phyloP scores from a whole-genome alignment of 2,329 filamentous ascomycete species.

The Cryphonectria nitschkei region DNA sequence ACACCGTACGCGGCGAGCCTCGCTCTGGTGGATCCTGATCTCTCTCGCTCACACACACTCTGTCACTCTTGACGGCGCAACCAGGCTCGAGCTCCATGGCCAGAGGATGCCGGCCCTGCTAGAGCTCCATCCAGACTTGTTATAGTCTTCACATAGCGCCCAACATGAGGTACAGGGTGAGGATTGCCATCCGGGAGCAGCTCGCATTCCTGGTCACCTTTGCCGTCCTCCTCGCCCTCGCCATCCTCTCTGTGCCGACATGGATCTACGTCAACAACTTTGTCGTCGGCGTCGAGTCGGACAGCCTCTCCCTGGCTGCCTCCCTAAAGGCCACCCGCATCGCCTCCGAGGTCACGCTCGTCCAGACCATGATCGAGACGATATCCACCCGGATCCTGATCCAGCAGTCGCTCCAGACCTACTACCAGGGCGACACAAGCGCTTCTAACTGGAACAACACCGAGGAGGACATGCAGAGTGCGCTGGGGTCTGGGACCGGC shows the following conservation, averaged over 20 bases:
- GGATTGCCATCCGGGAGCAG: conserved; percentile 87
- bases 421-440: conserved; percentile 60
- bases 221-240: conserved; percentile 73
- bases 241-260: conserved; percentile 79
- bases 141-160: conserved; percentile 34
- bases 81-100: conserved; percentile 4
- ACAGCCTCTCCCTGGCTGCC: conserved; percentile 75
- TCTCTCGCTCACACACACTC: neutral
- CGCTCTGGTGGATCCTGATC: no score
- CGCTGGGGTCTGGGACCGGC: conserved; percentile 63
- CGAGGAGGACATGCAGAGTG: conserved; percentile 68
- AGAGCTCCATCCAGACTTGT: conserved; percentile 32
- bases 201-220: conserved; percentile 78
- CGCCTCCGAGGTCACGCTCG: conserved; percentile 75
- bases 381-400: conserved; percentile 70
- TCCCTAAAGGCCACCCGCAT: conserved; percentile 86
- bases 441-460: conserved; percentile 64
- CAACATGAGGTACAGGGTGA: conserved; percentile 58
- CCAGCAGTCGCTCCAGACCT: conserved; percentile 55
- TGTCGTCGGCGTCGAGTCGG: conserved; percentile 55
- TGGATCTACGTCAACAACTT: conserved; percentile 62
- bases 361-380: conserved; percentile 74
- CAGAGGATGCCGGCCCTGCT: conserved; percentile 39
- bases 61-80: neutral
- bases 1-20: neutral